phyloP scores from a whole-genome alignment of 768 basidiomycete species.

The Tubosaeta brunneosetosa region DNA sequence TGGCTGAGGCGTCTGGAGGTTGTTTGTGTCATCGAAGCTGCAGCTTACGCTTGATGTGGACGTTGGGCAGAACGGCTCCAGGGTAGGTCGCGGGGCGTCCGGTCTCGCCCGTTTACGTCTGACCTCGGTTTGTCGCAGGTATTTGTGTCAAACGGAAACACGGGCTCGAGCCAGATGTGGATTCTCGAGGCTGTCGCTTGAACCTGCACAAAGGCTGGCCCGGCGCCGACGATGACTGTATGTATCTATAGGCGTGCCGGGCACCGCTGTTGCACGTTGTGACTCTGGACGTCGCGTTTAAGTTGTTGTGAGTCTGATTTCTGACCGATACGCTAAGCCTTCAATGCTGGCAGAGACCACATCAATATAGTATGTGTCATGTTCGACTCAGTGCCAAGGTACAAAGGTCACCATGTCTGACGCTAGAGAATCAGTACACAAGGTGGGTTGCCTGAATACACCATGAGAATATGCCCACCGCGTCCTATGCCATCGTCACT shows the following conservation, averaged over 20 bases:
- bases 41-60: not conserved
- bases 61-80: not conserved
- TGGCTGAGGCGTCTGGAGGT: not conserved
- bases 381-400: too few species aligned
- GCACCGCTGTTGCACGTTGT: too few species aligned
- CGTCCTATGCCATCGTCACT: too few species aligned
- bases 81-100: not conserved
- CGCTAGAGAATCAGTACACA: too few species aligned
- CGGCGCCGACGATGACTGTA: not conserved
- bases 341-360: too few species aligned
- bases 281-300: too few species aligned
- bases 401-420: too few species aligned
- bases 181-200: not conserved
- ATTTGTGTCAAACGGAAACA: not conserved
- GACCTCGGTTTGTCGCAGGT: not conserved
- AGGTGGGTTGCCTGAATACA: too few species aligned
- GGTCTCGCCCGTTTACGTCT: not conserved
- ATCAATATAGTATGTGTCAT: too few species aligned
- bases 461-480: too few species aligned
- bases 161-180: not conserved
- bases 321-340: too few species aligned
- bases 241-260: not conserved
- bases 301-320: not conserved
- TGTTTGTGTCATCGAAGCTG: not conserved
- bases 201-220: not conserved